A percentile compares a stretch with the other conserved stretches of the same genome.
These are phyloP conservation scores for Aeschynomene evenia DNA, from an alignment of 306 rosid genomes.

Conservation along the genomic window DNA sequence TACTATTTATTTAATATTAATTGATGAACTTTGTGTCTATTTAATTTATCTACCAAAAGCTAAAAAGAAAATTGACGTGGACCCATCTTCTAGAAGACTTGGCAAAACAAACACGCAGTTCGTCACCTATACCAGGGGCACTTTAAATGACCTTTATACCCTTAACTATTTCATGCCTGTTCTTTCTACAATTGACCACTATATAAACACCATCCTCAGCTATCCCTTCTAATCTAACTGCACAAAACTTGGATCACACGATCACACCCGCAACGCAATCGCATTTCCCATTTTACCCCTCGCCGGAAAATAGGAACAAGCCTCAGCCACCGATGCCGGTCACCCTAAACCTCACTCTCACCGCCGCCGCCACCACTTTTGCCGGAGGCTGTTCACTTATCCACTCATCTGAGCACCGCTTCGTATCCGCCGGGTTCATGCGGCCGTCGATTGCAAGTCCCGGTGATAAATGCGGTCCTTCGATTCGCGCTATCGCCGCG, in stretches of 20 bases:
- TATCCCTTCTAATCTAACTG: background rate
- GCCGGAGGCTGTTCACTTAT: background rate
- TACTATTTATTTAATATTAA: no score
- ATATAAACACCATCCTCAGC: background rate
- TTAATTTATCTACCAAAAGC: background rate
- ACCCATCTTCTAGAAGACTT: constrained; percentile 13
- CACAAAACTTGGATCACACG: background rate
- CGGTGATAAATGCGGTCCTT: background rate
- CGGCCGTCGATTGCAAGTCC: background rate
- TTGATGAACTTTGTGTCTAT: background rate
- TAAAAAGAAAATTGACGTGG: background rate
- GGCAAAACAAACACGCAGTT: background rate
- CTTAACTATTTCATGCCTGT: background rate
- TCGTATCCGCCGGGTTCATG: background rate
- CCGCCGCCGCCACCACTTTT: background rate
- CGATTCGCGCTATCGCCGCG: background rate
- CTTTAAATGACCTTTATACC: background rate
- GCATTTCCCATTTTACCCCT: constrained; percentile 11
- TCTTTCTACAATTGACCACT: background rate
- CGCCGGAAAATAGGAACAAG: background rate
- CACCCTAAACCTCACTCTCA: background rate
- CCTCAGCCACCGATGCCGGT: background rate
- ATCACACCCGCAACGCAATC: background rate
- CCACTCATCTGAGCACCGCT: background rate
- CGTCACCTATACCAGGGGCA: background rate